Evolutionary conservation across 139 green algal genomes (phyloP).

Genomic region (Chlamydomonas schloesseri): DNA sequence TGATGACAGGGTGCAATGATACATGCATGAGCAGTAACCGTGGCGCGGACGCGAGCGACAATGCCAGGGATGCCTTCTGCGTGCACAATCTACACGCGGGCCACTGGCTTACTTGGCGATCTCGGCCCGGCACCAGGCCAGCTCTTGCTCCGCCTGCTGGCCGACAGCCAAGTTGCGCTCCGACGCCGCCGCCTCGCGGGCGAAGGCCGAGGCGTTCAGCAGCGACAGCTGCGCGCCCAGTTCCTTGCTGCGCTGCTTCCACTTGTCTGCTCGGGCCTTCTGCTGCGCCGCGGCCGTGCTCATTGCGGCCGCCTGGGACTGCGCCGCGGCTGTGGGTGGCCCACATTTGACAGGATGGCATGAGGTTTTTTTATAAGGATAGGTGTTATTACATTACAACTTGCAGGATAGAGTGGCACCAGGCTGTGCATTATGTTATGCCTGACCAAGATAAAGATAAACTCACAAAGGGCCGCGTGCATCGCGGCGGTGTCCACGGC

Average conservation of each 20-base stretch:
- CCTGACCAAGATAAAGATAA: too few species aligned
- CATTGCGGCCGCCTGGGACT: conserved; percentile 15
- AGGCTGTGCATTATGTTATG: too few species aligned
- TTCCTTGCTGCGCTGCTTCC: conserved; percentile 58
- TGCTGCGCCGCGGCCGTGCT: conserved; percentile 39
- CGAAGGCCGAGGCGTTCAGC: conserved; percentile 25
- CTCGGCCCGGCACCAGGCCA: conserved; percentile 8
- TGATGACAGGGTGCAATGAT: too few species aligned
- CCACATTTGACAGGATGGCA: too few species aligned
- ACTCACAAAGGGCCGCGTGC: not conserved
- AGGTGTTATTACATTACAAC: too few species aligned
- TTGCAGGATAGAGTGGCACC: too few species aligned
- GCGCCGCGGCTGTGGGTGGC: not conserved
- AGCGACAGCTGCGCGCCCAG: conserved; percentile 58
- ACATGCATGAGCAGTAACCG: too few species aligned
- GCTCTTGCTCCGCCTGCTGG: conserved; percentile 14
- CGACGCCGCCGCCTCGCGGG: conserved; percentile 44
- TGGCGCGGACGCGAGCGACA: too few species aligned
- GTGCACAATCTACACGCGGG: too few species aligned
- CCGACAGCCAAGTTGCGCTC: conserved; percentile 17
- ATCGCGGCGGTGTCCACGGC: too few species aligned
- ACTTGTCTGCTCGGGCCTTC: conserved; percentile 51
- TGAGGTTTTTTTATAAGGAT: too few species aligned
- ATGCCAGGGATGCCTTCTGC: too few species aligned
- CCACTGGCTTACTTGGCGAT: conserved; percentile 6